These are phyloP conservation scores for Tricholoma hemisulphureum DNA, from an alignment of 768 basidiomycete genomes.

Conservation along the genomic window DNA sequence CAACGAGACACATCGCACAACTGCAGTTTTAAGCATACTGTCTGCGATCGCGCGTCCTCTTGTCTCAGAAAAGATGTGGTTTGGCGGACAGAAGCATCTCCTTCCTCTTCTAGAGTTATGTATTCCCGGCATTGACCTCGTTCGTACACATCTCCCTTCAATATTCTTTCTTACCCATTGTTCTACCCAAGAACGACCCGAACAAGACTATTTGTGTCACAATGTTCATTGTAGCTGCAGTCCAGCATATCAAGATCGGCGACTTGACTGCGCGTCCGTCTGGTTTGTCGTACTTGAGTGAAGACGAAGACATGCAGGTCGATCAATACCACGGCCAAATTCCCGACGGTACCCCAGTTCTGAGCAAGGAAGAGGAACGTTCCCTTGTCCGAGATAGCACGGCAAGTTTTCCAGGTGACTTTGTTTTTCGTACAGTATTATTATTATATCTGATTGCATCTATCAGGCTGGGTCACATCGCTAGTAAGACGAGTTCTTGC, in stretches of 20 bases:
- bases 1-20: conserved; percentile 94
- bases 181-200: conserved; percentile 63
- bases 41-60: conserved; percentile 74
- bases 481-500: conserved; percentile 77
- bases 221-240: conserved; percentile 70
- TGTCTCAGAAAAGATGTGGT: conserved; percentile 74
- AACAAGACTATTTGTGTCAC: conserved; percentile 77
- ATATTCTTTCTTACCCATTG: not conserved
- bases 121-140: conserved; percentile 89
- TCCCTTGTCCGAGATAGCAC: conserved; percentile 75
- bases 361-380: conserved; percentile 68
- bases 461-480: conserved; percentile 74
- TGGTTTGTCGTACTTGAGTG: conserved; percentile 52
- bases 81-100: conserved; percentile 85
- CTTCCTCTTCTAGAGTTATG: conserved; percentile 85
- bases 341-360: conserved; percentile 34
- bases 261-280: conserved; percentile 67
- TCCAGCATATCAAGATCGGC: conserved; percentile 76
- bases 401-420: conserved; percentile 69
- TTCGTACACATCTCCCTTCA: conserved; percentile 32
- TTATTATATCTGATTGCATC: not conserved
- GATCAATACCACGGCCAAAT: conserved; percentile 48
- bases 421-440: not conserved
- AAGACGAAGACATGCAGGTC: conserved; percentile 51
- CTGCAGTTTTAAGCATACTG: conserved; percentile 84